A percentile compares a stretch with the other conserved stretches of the same genome.
Evolutionary conservation across 768 basidiomycete species (phyloP).

Genomic region (Fistulinella prunicolor): DNA sequence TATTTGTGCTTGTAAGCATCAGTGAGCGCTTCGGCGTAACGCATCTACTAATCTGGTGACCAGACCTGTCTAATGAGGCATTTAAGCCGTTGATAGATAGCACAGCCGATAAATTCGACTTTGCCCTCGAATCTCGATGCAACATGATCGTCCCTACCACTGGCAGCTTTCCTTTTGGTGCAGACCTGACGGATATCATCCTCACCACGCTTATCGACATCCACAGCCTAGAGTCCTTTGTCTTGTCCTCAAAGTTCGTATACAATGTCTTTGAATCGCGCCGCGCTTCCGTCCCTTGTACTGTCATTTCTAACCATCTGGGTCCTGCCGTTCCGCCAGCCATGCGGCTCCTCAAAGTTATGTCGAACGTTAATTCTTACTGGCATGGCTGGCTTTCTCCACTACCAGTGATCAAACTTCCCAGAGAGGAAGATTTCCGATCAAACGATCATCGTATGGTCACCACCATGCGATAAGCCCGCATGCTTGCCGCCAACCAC

Average conservation of each 20-base stretch:
- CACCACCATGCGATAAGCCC: slow-evolving; percentile 12
- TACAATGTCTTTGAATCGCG: slow-evolving; percentile 12
- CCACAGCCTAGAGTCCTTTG: slow-evolving; percentile 7
- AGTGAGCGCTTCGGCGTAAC: no score
- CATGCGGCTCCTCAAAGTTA: slow-evolving; percentile 17
- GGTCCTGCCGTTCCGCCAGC: slow-evolving; percentile 6
- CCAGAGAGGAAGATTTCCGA: slow-evolving; percentile 10
- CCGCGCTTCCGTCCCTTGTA: slow-evolving; percentile 11
- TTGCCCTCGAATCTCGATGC: no score
- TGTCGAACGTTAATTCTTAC: slow-evolving; percentile 10
- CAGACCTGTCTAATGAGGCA: no score
- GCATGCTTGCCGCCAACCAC: slow-evolving; percentile 16
- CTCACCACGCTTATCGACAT: slow-evolving; percentile 11
- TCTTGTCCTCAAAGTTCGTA: slow-evolving; percentile 18
- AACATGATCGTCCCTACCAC: background rate
- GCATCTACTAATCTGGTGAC: no score
- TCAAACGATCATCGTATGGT: background rate
- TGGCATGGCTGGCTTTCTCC: slow-evolving; percentile 18
- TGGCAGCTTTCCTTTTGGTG: slow-evolving; percentile 7
- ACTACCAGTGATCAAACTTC: slow-evolving; percentile 7
- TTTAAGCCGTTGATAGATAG: no score
- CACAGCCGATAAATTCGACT: no score
- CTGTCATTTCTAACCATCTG: slow-evolving; percentile 16
- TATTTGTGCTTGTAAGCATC: no score
- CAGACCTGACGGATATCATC: slow-evolving; percentile 14